Evolutionary conservation across 129 eudicot species (phyloP).

Genomic region (Chrysanthemum lavandulifolium): DNA sequence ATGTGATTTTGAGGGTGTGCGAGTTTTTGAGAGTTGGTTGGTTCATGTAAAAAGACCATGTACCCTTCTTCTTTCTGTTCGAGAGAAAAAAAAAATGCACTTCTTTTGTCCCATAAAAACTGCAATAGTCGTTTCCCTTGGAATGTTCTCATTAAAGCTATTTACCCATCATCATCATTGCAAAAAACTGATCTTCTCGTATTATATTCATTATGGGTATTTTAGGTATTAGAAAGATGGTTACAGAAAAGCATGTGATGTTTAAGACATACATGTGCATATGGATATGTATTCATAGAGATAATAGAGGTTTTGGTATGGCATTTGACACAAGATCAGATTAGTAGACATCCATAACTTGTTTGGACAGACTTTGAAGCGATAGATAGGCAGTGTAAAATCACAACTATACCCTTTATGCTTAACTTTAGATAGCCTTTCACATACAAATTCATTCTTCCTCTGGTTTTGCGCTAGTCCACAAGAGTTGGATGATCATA

Average conservation of each 20-base stretch:
- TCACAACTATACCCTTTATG: constrained; percentile 11
- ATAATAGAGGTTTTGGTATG: constrained; percentile 23
- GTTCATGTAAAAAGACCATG: not conserved
- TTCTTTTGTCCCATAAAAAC: not conserved
- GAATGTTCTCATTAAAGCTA: not conserved
- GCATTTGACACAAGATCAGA: constrained; percentile 16
- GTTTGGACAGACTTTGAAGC: constrained; percentile 28
- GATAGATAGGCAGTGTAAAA: not conserved
- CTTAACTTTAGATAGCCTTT: not conserved
- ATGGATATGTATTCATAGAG: constrained; percentile 9
- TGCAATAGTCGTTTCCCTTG: not conserved
- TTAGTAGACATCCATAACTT: constrained; percentile 23
- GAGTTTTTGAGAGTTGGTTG: not conserved
- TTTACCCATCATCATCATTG: not conserved
- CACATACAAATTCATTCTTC: not conserved
- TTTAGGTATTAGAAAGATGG: not conserved
- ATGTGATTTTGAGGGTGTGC: not conserved
- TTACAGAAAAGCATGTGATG: constrained; percentile 11
- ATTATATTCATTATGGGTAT: constrained; percentile 12
- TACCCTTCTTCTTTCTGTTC: not conserved
- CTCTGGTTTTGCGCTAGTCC: not conserved
- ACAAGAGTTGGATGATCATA: not conserved
- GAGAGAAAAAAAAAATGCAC: not conserved
- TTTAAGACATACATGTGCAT: constrained; percentile 27
- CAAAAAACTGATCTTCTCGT: not conserved